Percentiles rank a stretch among this genome's conserved stretches.
phyloP scores from a whole-genome alignment of 805 yeast genomes.

The Cyberlindnera meyerae region DNA sequence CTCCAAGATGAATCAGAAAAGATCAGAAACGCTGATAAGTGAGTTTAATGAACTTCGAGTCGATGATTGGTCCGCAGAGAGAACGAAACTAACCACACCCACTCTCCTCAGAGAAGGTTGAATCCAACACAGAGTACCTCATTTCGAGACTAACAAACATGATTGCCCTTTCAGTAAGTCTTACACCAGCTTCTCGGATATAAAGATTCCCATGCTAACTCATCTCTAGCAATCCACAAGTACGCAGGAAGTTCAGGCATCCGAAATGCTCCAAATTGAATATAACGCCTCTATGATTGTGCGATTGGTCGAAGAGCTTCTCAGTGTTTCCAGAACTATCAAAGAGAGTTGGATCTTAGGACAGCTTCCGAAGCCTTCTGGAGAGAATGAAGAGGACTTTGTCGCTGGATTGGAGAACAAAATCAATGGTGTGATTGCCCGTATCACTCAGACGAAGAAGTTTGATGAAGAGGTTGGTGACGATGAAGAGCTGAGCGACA shows the following conservation, averaged over 20 bases:
- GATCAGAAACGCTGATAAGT: conserved; percentile 37
- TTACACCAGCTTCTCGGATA: background rate
- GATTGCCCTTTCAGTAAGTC: conserved; percentile 39
- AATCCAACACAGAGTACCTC: conserved; percentile 45
- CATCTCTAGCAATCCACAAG: conserved; percentile 20
- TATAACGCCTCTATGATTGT: conserved; percentile 47
- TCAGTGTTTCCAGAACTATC: conserved; percentile 42
- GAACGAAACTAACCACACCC: too few relatives aligned
- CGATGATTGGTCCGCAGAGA: background rate
- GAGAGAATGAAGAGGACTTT: conserved; percentile 10
- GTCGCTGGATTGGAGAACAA: conserved; percentile 4
- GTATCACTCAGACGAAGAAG: conserved; percentile 6
- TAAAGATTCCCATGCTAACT: background rate
- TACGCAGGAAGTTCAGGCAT: conserved; percentile 35
- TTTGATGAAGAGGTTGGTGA: conserved; percentile 12
- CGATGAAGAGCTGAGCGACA: conserved; percentile 3
- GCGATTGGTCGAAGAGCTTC: conserved; percentile 47
- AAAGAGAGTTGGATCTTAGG: conserved; percentile 58
- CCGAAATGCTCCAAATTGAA: conserved; percentile 54
- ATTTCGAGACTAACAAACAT: conserved; percentile 50
- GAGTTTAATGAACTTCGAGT: conserved; percentile 16
- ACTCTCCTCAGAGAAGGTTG: conserved; percentile 38
- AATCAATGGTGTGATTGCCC: conserved; percentile 10
- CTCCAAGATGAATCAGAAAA: conserved; percentile 42
- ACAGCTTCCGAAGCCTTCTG: conserved; percentile 36